These are phyloP conservation scores for Ogataea nonfermentans DNA, from an alignment of 805 yeast genomes.

Conservation along the genomic window DNA sequence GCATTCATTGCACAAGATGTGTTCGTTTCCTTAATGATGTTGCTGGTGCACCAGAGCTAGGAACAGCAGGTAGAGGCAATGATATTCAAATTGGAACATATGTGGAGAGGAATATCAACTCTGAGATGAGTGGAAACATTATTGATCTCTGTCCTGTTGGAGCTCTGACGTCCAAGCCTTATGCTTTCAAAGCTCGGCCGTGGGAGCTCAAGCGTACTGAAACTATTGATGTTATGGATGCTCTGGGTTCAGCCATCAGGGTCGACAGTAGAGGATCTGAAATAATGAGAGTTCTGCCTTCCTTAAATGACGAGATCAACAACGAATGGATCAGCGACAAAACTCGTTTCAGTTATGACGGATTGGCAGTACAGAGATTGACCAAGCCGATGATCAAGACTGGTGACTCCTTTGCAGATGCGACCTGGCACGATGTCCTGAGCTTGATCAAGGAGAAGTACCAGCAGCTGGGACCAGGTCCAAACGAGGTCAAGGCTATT, in stretches of 20 bases:
- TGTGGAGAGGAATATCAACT: constrained; percentile 77
- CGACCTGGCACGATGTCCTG: constrained; percentile 87
- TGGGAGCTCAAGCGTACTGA: constrained; percentile 92
- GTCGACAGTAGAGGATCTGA: constrained; percentile 86
- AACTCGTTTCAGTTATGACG: constrained; percentile 82
- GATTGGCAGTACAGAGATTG: constrained; percentile 79
- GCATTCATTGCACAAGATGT: constrained; percentile 91
- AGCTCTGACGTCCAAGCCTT: constrained; percentile 85
- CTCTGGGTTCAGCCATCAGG: constrained; percentile 76
- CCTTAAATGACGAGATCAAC: constrained; percentile 81
- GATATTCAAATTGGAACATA: constrained; percentile 91
- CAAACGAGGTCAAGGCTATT: constrained; percentile 74
- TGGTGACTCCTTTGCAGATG: constrained; percentile 66
- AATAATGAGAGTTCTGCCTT: constrained; percentile 83
- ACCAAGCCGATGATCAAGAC: constrained; percentile 75
- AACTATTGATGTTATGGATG: constrained; percentile 81
- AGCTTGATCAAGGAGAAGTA: constrained; percentile 64
- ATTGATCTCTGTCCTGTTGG: constrained; percentile 91
- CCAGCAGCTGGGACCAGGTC: constrained; percentile 53
- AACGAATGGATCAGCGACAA: constrained; percentile 93
- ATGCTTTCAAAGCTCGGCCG: constrained; percentile 89
- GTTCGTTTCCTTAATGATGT: constrained; percentile 86
- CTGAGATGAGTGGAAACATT: constrained; percentile 84
- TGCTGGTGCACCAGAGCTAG: constrained; percentile 91
- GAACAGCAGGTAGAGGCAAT: constrained; percentile 87